These are phyloP conservation scores for Blastobotrys robertii DNA, from an alignment of 805 yeast species.

Conservation along the genomic window DNA sequence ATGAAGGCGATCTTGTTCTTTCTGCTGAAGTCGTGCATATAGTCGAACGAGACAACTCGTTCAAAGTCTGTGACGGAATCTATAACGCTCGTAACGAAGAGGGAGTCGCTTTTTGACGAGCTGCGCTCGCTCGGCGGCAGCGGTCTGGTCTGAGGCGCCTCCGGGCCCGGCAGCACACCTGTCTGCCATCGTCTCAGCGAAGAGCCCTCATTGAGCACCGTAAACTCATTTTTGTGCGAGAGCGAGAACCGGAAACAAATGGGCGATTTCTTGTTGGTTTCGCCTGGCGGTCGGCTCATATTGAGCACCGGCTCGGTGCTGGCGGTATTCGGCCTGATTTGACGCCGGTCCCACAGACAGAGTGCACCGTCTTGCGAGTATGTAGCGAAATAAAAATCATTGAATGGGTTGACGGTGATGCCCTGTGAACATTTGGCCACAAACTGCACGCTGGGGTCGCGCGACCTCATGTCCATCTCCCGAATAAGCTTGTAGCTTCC, in stretches of 20 bases:
- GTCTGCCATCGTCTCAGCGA: conserved; percentile 72
- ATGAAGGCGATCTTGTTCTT: conserved; percentile 55
- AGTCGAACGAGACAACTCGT: conserved; percentile 78
- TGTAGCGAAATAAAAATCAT: conserved; percentile 58
- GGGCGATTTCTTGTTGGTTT: conserved; percentile 13
- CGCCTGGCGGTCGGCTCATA: conserved; percentile 16
- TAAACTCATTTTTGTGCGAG: conserved; percentile 57
- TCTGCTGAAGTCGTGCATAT: conserved; percentile 45
- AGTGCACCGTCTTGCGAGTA: conserved; percentile 77
- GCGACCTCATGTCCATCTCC: conserved; percentile 65
- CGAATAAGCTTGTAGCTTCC: conserved; percentile 72
- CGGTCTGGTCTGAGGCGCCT: conserved; percentile 18
- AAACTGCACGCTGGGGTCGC: conserved; percentile 48
- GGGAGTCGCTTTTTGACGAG: conserved; percentile 33
- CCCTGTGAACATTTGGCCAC: conserved; percentile 67
- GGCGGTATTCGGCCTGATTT: conserved; percentile 13
- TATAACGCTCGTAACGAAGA: conserved; percentile 66
- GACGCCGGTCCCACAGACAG: conserved; percentile 45
- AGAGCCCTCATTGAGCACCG: conserved; percentile 72
- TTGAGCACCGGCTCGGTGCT: conserved; percentile 14
- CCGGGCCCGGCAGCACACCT: conserved; percentile 29
- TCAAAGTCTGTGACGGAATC: conserved; percentile 72
- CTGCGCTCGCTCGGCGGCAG: neutral
- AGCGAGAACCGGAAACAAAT: conserved; percentile 35
- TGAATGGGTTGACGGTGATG: conserved; percentile 59